Evolutionary conservation across 257 asterid genomes (phyloP), one percentile per base, ranked within the genome.

Genomic region (Solanum neorickii): DNA sequence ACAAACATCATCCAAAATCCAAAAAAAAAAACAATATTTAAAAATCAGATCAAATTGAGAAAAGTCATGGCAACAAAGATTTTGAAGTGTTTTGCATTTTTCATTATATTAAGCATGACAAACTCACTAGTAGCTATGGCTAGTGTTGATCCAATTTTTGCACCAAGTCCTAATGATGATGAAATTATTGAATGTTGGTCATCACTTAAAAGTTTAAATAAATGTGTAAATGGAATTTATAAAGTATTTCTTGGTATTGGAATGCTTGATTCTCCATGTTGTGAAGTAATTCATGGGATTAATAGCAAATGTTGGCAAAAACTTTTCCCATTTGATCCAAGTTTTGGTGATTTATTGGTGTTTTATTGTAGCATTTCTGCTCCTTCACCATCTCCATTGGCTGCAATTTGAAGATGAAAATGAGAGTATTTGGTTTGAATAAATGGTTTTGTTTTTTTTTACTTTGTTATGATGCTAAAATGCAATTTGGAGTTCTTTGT

Each of bases 251-350:
- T n/a, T 47, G 85, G 85, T 27, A 49, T 47, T 47, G 85, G 85
- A 27, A 29, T 27, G 15, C 83, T 91, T 44, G 92, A 90, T 9
- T 85, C 93, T 9, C 73, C 73, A 7, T 91, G 93, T 68, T 91
- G 93, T 68, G 78, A 31, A 12, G 87, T 89, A 3, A 11, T 88
- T 52, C 15, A 49, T 33, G 29, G 37, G 9, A 65, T 89, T 65
- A 90, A 89, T 10, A 87, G 86, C 12, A 86, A 56, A 31, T 91
- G 92, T 65, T 91, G 91, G 93, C 88, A 88, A 0, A 86, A 84
- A 84, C n/a, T 76, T 25, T 87, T 91, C 21, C 90, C 93, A 3
- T n/a, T 85, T 25, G 56, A 41, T 86, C 86, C 69, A 5, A 47
- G 18, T 47, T 80, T 80, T 47, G 68, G 16, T 47, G 27, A 80